These are phyloP conservation scores for Chlorophyllum brunneum DNA, from an alignment of 768 basidiomycete genomes.

Conservation along the genomic window DNA sequence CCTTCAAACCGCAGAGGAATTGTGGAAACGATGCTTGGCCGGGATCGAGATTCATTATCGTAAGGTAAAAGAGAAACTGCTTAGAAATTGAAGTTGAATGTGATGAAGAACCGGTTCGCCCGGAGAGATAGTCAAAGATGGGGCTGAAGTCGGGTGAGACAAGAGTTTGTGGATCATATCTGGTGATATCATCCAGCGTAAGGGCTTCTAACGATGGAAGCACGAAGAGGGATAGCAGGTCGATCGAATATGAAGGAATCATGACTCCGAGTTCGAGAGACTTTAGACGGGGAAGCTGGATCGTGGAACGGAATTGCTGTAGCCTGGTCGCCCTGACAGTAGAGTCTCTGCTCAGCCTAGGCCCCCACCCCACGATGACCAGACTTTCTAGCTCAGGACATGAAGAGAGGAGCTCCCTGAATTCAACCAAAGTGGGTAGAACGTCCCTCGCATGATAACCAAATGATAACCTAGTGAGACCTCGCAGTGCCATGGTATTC, in stretches of 20 bases:
- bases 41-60: constrained; percentile 1
- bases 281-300: constrained; percentile 33
- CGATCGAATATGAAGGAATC: constrained; percentile 20
- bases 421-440: constrained; percentile 47
- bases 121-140: constrained; percentile 6
- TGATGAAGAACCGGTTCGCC: neutral
- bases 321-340: neutral
- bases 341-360: constrained; percentile 24
- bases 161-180: constrained; percentile 3
- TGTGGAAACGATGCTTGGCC: neutral
- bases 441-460: constrained; percentile 55
- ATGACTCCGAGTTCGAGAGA: constrained; percentile 35
- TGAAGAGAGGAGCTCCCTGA: constrained; percentile 35
- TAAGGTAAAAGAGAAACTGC: neutral
- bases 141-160: neutral
- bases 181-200: constrained; percentile 43
- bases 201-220: constrained; percentile 35
- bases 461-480: constrained; percentile 45
- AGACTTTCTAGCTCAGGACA: constrained; percentile 41
- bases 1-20: neutral
- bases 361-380: constrained; percentile 52
- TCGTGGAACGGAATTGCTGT: constrained; percentile 1
- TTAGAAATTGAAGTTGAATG: neutral
- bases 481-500: constrained; percentile 29
- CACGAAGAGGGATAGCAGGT: constrained; percentile 22